These are phyloP conservation scores for Dendrobium chrysotoxum DNA, from an alignment of 106 monocot species.

Conservation along the genomic window DNA sequence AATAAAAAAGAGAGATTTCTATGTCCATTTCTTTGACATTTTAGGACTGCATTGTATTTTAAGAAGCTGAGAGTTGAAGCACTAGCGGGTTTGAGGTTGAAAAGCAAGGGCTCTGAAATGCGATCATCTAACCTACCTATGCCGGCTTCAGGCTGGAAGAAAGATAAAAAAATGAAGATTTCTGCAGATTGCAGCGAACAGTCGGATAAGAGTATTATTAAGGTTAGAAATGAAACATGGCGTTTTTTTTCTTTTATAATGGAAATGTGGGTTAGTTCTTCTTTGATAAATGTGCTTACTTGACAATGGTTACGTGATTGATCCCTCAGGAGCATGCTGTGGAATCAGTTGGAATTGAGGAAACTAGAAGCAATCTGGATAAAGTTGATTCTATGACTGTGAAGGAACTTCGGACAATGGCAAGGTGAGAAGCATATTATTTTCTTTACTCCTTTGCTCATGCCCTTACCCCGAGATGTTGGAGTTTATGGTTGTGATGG, in stretches of 20 bases:
- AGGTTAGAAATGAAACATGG: constrained; percentile 12
- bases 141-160: constrained; percentile 9
- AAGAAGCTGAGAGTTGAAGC: constrained; percentile 15
- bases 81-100: constrained; percentile 9
- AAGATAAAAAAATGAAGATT: constrained; percentile 17
- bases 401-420: constrained; percentile 55
- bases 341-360: constrained; percentile 24
- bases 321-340: constrained; percentile 21
- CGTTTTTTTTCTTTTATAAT: constrained; percentile 8
- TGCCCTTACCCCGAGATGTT: background rate
- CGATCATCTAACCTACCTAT: constrained; percentile 5
- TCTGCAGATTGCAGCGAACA: constrained; percentile 5
- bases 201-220: constrained; percentile 12
- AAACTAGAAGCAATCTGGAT: constrained; percentile 31
- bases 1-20: background rate
- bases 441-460: background rate
- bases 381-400: constrained; percentile 61
- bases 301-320: background rate
- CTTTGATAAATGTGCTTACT: no score
- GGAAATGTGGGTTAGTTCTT: background rate
- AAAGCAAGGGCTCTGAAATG: constrained; percentile 17
- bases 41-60: constrained; percentile 15
- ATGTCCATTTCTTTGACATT: background rate
- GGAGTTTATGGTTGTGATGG: background rate
- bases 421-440: constrained; percentile 30